A percentile compares a stretch with the other conserved stretches of the same genome.
phyloP scores from a whole-genome alignment of 1,284 basidiomycete species.

The Rhodotorula mucilaginosa region DNA sequence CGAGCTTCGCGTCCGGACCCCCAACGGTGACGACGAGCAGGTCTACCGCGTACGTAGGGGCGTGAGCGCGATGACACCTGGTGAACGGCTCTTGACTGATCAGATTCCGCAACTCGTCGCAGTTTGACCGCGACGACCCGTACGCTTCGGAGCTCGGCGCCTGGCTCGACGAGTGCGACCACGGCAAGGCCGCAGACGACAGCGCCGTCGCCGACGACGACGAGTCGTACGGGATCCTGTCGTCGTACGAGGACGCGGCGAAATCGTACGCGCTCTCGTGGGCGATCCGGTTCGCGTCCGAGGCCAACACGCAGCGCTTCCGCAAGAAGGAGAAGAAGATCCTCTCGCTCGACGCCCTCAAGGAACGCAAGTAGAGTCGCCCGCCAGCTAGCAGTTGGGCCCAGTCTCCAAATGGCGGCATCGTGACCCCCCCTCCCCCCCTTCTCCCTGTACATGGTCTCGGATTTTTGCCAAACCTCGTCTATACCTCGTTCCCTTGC shows the following conservation, averaged over 20 bases:
- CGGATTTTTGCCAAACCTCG: too few relatives aligned
- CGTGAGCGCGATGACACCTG: too few relatives aligned
- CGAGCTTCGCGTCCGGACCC: slow-evolving; percentile 75
- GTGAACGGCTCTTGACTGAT: too few relatives aligned
- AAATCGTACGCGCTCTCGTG: slow-evolving; percentile 71
- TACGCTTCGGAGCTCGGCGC: slow-evolving; percentile 32
- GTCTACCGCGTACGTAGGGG: slow-evolving; percentile 50
- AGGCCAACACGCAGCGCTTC: slow-evolving; percentile 40
- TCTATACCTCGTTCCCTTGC: too few relatives aligned
- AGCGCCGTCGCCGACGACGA: slow-evolving; percentile 42
- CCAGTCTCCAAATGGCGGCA: too few relatives aligned
- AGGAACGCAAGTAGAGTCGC: not conserved
- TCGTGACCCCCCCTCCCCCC: too few relatives aligned
- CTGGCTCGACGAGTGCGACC: slow-evolving; percentile 42
- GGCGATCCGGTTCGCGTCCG: slow-evolving; percentile 44
- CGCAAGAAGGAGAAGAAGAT: slow-evolving; percentile 22
- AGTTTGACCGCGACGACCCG: slow-evolving; percentile 54
- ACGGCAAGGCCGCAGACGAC: slow-evolving; percentile 26
- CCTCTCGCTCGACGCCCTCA: not conserved
- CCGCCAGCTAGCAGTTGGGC: not conserved
- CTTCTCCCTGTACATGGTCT: too few relatives aligned
- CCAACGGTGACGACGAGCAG: slow-evolving; percentile 65
- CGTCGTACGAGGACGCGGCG: slow-evolving; percentile 66
- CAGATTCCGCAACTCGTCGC: slow-evolving; percentile 60
- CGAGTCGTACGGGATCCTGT: slow-evolving; percentile 46